These are phyloP conservation scores for Aspergillus melleus DNA, from an alignment of 2,329 filamentous ascomycete genomes.

Conservation along the genomic window DNA sequence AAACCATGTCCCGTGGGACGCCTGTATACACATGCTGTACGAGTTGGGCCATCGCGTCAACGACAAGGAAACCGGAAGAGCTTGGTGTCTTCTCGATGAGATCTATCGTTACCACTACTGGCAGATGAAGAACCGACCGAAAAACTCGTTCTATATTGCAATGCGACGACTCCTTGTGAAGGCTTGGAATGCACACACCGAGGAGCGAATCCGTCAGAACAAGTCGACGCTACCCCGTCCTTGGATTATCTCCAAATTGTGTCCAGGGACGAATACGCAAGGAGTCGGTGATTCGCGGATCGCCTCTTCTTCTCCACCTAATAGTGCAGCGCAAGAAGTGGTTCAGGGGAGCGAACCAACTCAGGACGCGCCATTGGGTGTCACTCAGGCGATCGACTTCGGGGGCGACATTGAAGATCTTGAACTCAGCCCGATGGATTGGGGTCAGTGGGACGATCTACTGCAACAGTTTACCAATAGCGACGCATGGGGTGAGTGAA, in stretches of 20 bases:
- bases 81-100: slow-evolving; percentile 50
- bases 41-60: slow-evolving; percentile 41
- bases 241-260: slow-evolving; percentile 16
- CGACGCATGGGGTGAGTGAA: neutral
- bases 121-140: slow-evolving; percentile 14
- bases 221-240: slow-evolving; percentile 21
- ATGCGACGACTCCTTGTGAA: slow-evolving; percentile 28
- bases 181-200: slow-evolving; percentile 26
- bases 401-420: neutral
- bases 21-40: slow-evolving; percentile 52
- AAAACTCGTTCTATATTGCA: slow-evolving; percentile 23
- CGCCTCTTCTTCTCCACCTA: neutral
- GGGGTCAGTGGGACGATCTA: slow-evolving; percentile 31
- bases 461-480: slow-evolving; percentile 23
- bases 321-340: neutral
- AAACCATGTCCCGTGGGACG: slow-evolving; percentile 53
- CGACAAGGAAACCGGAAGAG: slow-evolving; percentile 36
- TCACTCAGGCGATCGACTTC: neutral
- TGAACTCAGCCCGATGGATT: slow-evolving; percentile 25
- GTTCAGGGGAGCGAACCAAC: neutral
- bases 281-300: neutral
- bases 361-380: neutral
- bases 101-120: slow-evolving; percentile 44
- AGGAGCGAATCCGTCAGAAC: slow-evolving; percentile 21
- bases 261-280: neutral